Evolutionary conservation across 2,329 filamentous ascomycete genomes (phyloP), one percentile per base, ranked within the genome.

Genomic region (Pseudocercospora cruenta): DNA sequence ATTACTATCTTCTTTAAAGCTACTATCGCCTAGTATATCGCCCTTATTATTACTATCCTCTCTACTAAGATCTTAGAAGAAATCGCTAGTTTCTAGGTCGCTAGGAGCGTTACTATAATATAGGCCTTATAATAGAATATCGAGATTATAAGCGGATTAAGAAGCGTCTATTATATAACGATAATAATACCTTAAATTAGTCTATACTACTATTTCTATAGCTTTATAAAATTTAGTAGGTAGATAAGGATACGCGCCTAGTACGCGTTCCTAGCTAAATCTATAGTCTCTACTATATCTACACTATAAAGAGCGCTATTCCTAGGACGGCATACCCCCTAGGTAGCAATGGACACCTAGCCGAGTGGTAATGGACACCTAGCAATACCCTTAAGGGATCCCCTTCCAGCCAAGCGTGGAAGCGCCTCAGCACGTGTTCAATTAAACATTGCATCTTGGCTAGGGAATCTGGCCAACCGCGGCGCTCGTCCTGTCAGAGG

Each of bases 361-460:
- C 6, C 8, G 6, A 33, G 6, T 33, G 31, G 31, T 10, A 33
- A 33, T 33, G 31, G 31, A 33, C 31, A 8, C 6, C 31, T 33
- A 33, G 31, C 31, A 33, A 12, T 8, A 9, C 31, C 31, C 31
- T 57, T 43, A 47, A 60, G 57, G 45, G 21, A 49, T 58, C 63
- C 26, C 14, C 16, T 55, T 60, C 19, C 8, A 59, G 63, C 43
- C 49, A 53, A 26, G 63, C 51, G 51, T 31, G 2, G 22, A 31
- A 55, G 54, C 54, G 26, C 54, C 28, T 59, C 60, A 58, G 59
- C 59, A 62, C 53, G 54, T 59, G 64, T 53, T 54, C 59, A 62
- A 62, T 66, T 36, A 58, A 45, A 59, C 60, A 59, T 22, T 28
- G 60, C 59, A 65, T 39, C 58, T 19, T 16, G 51, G 49, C 54